Evolutionary conservation across 1,284 basidiomycete species (phyloP).

Genomic region (Rhizoctonia solani): DNA sequence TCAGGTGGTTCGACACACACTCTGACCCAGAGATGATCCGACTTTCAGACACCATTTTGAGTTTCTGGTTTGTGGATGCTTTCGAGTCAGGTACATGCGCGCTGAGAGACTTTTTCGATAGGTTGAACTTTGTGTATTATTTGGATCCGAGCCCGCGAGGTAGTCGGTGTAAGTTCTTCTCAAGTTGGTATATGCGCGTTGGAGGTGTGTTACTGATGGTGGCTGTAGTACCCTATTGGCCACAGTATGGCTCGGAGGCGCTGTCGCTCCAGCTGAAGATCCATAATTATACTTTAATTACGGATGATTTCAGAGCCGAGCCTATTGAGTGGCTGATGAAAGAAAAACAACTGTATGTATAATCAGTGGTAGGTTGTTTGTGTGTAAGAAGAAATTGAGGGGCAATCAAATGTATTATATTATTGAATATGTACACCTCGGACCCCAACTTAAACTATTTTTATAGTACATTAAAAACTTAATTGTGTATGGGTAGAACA

Average conservation of each 20-base stretch:
- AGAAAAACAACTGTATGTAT: conserved; percentile 20
- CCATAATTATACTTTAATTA: conserved; percentile 15
- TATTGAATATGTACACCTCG: too few relatives aligned
- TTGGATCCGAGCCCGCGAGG: conserved; percentile 3
- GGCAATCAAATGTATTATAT: too few relatives aligned
- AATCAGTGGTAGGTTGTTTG: not conserved
- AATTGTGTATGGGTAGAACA: too few relatives aligned
- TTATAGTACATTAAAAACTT: too few relatives aligned
- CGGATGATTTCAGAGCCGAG: conserved; percentile 9
- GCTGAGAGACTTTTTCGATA: not conserved
- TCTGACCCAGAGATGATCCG: conserved; percentile 59
- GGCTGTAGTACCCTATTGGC: conserved; percentile 13
- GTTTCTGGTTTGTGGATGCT: conserved; percentile 94
- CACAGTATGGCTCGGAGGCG: conserved; percentile 6
- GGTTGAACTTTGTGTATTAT: conserved; percentile 25
- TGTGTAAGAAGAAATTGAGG: too few relatives aligned
- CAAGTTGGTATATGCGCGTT: not conserved
- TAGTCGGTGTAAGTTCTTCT: not conserved
- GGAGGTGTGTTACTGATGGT: too few relatives aligned
- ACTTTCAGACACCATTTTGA: conserved; percentile 73
- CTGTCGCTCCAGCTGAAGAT: conserved; percentile 12
- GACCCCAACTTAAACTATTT: too few relatives aligned
- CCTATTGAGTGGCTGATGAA: conserved; percentile 20
- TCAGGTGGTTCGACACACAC: conserved; percentile 21
- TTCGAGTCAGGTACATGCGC: conserved; percentile 40